phyloP scores from a whole-genome alignment of 1,284 basidiomycete genomes.

The Filobasidium uniguttulatum region DNA sequence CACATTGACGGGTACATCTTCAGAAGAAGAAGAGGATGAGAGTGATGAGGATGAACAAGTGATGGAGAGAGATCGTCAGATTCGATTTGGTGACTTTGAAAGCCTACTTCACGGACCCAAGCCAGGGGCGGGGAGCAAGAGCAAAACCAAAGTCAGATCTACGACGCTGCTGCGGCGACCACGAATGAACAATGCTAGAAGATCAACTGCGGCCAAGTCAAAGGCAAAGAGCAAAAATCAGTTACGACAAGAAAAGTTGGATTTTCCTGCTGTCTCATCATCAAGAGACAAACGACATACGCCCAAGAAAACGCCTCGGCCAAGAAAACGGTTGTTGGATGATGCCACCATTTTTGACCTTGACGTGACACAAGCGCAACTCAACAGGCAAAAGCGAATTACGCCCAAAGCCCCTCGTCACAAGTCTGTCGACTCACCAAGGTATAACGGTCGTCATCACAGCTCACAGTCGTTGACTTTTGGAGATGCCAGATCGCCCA shows the following conservation, averaged over 20 bases:
- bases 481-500: no score
- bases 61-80: slow-evolving; percentile 1
- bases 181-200: no score
- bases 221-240: not conserved
- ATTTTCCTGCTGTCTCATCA: not conserved
- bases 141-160: not conserved
- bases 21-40: not conserved
- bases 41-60: not conserved
- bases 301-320: not conserved
- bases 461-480: no score
- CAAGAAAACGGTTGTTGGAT: slow-evolving; percentile 8
- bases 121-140: not conserved
- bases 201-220: no score
- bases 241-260: not conserved
- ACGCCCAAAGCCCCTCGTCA: no score
- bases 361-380: not conserved
- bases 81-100: slow-evolving; percentile 1
- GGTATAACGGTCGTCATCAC: not conserved
- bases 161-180: not conserved
- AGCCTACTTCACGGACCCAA: slow-evolving; percentile 1
- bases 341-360: slow-evolving; percentile 11
- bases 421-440: not conserved
- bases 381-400: no score
- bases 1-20: not conserved
- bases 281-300: not conserved